Evolutionary conservation across 768 basidiomycete genomes (phyloP).

Genomic region (Rhodosporidiobolus odoratus): DNA sequence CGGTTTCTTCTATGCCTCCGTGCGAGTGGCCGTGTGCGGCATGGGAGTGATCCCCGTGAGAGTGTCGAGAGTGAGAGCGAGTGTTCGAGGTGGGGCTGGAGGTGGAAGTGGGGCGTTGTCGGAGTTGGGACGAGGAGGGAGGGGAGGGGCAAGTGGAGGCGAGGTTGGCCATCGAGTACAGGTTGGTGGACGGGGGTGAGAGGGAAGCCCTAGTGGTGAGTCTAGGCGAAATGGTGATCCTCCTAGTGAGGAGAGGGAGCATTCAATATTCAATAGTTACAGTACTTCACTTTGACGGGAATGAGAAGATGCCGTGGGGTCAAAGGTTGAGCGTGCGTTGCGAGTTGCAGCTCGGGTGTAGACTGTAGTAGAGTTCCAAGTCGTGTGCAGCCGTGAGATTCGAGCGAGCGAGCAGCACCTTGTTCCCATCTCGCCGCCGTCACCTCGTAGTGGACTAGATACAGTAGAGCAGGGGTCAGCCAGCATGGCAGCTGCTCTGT

Average conservation of each 20-base stretch:
- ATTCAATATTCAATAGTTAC: too few species aligned
- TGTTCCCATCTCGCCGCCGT: too few species aligned
- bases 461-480: too few species aligned
- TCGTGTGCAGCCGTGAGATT: too few species aligned
- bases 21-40: slow-evolving; percentile 61
- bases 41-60: slow-evolving; percentile 16
- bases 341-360: too few species aligned
- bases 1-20: slow-evolving; percentile 57
- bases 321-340: too few species aligned
- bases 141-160: background rate
- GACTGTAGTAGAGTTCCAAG: too few species aligned
- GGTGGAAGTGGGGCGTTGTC: background rate
- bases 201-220: background rate
- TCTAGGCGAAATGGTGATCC: background rate
- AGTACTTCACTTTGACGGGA: too few species aligned
- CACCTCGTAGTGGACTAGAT: too few species aligned
- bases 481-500: background rate
- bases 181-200: background rate
- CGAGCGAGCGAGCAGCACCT: too few species aligned
- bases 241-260: background rate
- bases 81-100: slow-evolving; percentile 16
- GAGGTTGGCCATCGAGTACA: background rate
- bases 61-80: slow-evolving; percentile 24
- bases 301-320: too few species aligned
- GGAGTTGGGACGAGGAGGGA: background rate